Evolutionary conservation across 2,329 filamentous ascomycete genomes (phyloP).

Genomic region (Proliferodiscus dingleyae): DNA sequence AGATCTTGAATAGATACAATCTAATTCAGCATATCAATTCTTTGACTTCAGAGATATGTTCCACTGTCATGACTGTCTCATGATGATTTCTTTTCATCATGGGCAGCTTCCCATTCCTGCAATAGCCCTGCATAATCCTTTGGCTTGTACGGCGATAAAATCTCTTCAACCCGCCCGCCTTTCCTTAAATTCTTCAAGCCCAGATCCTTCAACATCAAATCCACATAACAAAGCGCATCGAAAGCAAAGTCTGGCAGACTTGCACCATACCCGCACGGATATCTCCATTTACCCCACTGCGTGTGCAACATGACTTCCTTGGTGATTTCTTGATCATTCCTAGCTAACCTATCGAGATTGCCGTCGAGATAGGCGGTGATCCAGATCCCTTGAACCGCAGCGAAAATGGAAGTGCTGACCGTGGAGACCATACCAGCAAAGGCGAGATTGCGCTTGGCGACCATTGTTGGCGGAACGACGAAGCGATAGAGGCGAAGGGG

Average conservation of each 20-base stretch:
- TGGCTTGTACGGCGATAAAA: conserved; percentile 37
- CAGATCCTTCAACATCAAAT: conserved; percentile 60
- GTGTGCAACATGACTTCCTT: too few relatives aligned
- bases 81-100: too few relatives aligned
- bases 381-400: conserved; percentile 52
- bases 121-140: conserved; percentile 40
- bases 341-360: too few relatives aligned
- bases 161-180: conserved; percentile 36
- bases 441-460: conserved; percentile 39
- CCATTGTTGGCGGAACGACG: conserved; percentile 37
- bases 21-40: too few relatives aligned
- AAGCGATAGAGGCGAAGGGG: conserved; percentile 39
- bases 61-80: too few relatives aligned
- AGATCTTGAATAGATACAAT: too few relatives aligned
- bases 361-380: conserved; percentile 57
- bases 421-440: conserved; percentile 42
- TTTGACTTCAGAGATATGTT: too few relatives aligned
- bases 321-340: too few relatives aligned
- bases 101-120: conserved; percentile 33
- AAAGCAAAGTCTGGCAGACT: too few relatives aligned
- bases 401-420: conserved; percentile 37
- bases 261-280: conserved; percentile 61
- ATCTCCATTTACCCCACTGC: conserved; percentile 37
- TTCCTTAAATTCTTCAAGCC: conserved; percentile 54
- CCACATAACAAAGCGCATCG: conserved; percentile 67